phyloP scores from a whole-genome alignment of 2,329 filamentous ascomycete genomes.

The Endoconidiophora laricicola region DNA sequence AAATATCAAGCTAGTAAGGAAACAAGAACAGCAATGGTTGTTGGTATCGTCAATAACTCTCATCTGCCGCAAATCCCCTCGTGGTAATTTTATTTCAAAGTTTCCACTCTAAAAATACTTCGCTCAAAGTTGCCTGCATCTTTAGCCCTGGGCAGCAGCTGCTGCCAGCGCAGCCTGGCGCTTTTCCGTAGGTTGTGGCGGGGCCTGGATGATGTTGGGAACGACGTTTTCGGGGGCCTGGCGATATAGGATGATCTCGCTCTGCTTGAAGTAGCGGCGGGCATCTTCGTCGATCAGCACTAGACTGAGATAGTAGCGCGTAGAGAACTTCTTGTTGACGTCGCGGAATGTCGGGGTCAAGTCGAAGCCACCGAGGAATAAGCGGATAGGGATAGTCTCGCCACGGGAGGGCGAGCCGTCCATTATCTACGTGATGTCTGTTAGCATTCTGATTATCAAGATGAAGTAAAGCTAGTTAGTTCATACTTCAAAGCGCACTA shows the following conservation, averaged over 20 bases:
- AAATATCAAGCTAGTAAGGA: neutral
- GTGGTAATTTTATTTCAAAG: neutral
- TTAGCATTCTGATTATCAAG: neutral
- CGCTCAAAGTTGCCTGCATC: neutral
- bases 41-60: neutral
- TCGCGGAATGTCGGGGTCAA: conserved; percentile 95
- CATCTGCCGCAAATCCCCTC: neutral
- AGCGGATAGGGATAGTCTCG: conserved; percentile 84
- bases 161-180: conserved; percentile 24
- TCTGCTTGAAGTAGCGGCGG: conserved; percentile 96
- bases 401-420: conserved; percentile 94
- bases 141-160: conserved; percentile 13
- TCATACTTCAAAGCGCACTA: conserved; percentile 81
- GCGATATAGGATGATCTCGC: conserved; percentile 90
- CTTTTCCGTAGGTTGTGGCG: conserved; percentile 29
- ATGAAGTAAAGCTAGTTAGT: neutral
- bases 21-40: neutral
- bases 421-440: conserved; percentile 56
- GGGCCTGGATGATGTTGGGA: conserved; percentile 14
- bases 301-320: conserved; percentile 88
- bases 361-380: conserved; percentile 96
- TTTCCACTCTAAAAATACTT: conserved; percentile 12
- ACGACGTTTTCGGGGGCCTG: conserved; percentile 43
- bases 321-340: conserved; percentile 99
- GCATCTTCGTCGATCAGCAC: conserved; percentile 96